Evolutionary conservation across 352 stramenopile genomes (phyloP).

Genomic region (Phytophthora litchii): DNA sequence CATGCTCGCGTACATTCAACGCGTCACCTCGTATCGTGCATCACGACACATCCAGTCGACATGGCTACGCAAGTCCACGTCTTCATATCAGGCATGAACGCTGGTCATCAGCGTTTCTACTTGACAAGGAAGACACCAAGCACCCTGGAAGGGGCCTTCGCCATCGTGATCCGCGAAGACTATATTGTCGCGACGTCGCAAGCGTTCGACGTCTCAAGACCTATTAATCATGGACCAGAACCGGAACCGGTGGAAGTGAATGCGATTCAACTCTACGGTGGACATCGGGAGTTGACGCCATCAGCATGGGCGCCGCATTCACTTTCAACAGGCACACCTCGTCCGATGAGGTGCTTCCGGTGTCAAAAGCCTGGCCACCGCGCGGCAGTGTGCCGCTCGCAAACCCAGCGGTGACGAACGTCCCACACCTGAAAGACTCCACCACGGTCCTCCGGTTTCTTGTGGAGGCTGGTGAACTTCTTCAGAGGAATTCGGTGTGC

Average conservation of each 20-base stretch:
- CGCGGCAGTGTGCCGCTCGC: not conserved
- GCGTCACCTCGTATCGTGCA: not conserved
- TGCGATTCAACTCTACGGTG: not conserved
- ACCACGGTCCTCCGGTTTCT: not conserved
- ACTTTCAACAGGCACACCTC: not conserved
- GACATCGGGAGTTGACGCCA: not conserved
- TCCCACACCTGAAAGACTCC: not conserved
- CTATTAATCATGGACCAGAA: not conserved
- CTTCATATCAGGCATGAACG: slow-evolving; percentile 4
- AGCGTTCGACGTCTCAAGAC: not conserved
- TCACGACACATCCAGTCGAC: not conserved
- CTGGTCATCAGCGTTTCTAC: slow-evolving; percentile 8
- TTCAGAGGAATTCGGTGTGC: not conserved
- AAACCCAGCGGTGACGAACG: no score
- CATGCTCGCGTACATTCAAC: not conserved
- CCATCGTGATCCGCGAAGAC: not conserved
- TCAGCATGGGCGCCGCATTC: not conserved
- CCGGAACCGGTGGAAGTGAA: not conserved
- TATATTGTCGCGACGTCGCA: not conserved
- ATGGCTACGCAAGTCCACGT: not conserved
- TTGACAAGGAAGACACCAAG: not conserved
- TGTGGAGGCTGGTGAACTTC: not conserved
- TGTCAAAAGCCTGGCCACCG: not conserved
- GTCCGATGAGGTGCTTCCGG: not conserved
- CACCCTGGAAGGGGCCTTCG: not conserved